Conservation (phyloP, 2,329 filamentous ascomycete genomes). For the Paecilomyces sp. region DNA sequence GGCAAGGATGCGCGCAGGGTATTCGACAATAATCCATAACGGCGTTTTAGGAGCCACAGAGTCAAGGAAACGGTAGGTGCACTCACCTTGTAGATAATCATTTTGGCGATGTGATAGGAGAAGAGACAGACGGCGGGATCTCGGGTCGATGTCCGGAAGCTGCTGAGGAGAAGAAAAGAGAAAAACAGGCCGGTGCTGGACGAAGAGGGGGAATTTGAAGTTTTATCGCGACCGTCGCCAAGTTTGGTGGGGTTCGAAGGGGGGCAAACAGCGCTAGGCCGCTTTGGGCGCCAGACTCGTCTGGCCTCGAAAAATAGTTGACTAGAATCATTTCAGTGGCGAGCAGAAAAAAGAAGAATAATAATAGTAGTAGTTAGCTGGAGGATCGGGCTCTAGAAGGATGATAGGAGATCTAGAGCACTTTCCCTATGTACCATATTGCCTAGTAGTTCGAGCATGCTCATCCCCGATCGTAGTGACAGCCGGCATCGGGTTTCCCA, state of each 20-base stretch:
- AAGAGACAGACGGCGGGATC: slow-evolving; percentile 10
- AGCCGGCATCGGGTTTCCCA: background rate
- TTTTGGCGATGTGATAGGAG: slow-evolving; percentile 42
- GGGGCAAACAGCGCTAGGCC: slow-evolving; percentile 10
- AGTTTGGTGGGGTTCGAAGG: slow-evolving; percentile 7
- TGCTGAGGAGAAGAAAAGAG: slow-evolving; percentile 18
- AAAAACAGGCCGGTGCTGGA: slow-evolving; percentile 8
- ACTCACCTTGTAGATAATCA: slow-evolving; percentile 67
- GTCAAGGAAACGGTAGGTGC: background rate
- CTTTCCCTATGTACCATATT: background rate
- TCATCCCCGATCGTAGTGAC: background rate
- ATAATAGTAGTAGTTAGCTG: background rate
- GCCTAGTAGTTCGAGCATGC: too few relatives aligned
- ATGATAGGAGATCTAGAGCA: background rate
- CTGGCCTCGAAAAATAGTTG: background rate
- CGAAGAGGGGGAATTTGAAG: slow-evolving; percentile 23
- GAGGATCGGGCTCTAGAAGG: background rate
- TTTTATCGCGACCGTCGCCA: slow-evolving; percentile 14
- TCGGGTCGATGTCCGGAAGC: slow-evolving; percentile 10
- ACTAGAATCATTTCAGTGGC: background rate
- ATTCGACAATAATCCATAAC: too few relatives aligned
- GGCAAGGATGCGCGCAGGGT: background rate
- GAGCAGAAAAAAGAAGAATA: background rate
- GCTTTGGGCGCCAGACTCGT: slow-evolving; percentile 3
- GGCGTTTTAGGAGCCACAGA: background rate